Evolutionary conservation across 768 basidiomycete species (phyloP), one percentile per base, ranked within the genome.

Genomic region (Phlebiopsis gigantea): DNA sequence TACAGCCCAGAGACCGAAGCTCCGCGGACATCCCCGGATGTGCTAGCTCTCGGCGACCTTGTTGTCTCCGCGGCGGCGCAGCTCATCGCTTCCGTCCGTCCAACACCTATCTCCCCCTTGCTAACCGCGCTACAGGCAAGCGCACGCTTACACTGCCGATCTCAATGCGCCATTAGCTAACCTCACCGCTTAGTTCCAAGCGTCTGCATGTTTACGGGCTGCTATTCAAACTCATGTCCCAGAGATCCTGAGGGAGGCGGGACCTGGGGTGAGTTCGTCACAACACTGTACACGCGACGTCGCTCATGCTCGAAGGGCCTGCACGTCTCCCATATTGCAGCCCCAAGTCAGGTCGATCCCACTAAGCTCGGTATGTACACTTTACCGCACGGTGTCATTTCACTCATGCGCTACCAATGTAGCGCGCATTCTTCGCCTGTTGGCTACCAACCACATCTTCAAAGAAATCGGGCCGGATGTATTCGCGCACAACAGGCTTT

Each of bases 41-140:
- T 69, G 8, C 60, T 69, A 6, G 66, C 66, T 52, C 68, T 70
- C 14, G 66, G 69, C 1, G 67, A 63, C 28, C 61, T 70, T 15
- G 63, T 71, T 41, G 64, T 65, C 25, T 66, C 72, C 4, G 73
- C 74, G 2, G 71, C 73, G 4, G 55, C 63, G 14, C 73, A 74
- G 50, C 67, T 74, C 2, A 63, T 67, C 15, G 66, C 69, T 5
- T 65, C 62, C 24, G 59, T 72, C 1, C 53, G 65, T 0, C 64
- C 72, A n/a, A 68, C 72, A 2, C 62, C 63, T 10, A 57, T 61
- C 30, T 59, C 66, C 24, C 26, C 71, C 7, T 14, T 51, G n/a
- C 26, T 46, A 15, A 48, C 52, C 17, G 46, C 60, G 7, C 10
- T 58, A 48, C 53, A 55, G 53, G 60, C 58, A 39, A 14, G 54